Evolutionary conservation across 2,329 filamentous ascomycete species (phyloP), one percentile per base, ranked within the genome.

Genomic region (Colletotrichum sublineola): DNA sequence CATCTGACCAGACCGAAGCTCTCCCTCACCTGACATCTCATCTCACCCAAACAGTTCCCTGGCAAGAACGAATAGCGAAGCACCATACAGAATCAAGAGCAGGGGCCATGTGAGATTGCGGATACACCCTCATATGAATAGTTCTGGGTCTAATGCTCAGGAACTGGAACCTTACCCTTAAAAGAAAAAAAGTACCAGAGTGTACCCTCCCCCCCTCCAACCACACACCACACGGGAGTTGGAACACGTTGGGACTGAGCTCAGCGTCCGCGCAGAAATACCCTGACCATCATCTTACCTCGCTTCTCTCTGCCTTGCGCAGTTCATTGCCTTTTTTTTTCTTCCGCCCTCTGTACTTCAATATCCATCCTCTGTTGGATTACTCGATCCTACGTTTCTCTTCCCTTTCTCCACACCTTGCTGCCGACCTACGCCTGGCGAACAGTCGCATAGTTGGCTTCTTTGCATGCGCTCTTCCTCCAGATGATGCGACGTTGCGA

Each of bases 401-500:
- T 46, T 5, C 18, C 36, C 48, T 40, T 44, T 24, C 29, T 7
- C 20, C 18, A 24, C 24, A n/a, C 40, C 55, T 57, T 29, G 36
- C 38, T 55, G 11, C 33, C 31, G 20, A 46, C 18, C n/a, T 14
- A 57, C 42, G 8, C 52, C 31, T 44, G 40, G 46, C 58, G 38
- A 50, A 64, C 60, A 42, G 20, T 63, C 65, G 68, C 58, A 68
- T 56, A 58, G 40, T 57, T 53, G 67, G 31, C 46, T 57, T 65
- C 58, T 52, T 38, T 71, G 38, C 57, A 67, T 71, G 71, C 48
- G 46, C 57, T 52, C 58, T 58, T 56, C 66, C 69, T 67, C 52
- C 46, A 55, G 62, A 73, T 73, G 63, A 73, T 73, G 71, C 71
- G 62, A 71, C 71, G 44, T 73, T 73, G 71, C 67, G 71, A 63